Evolutionary conservation across 768 basidiomycete genomes (phyloP).

Genomic region (Rhodocollybia butyracea): DNA sequence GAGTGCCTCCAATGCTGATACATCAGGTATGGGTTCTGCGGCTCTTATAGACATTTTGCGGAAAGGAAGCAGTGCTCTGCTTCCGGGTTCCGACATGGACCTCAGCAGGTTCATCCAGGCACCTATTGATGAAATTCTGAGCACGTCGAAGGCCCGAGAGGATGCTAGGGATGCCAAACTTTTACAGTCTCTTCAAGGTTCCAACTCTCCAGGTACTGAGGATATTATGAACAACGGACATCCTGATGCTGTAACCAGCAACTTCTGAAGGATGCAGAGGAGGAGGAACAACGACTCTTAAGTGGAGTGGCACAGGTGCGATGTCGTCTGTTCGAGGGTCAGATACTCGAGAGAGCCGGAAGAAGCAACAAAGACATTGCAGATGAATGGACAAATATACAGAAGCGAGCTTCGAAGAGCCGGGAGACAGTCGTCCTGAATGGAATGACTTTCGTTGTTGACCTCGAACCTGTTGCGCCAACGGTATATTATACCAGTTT

Average conservation of each 20-base stretch:
- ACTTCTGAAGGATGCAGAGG: constrained; percentile 41
- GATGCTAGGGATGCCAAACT: constrained; percentile 41
- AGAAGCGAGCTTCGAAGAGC: constrained; percentile 38
- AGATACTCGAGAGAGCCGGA: constrained; percentile 27
- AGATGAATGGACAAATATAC: constrained; percentile 41
- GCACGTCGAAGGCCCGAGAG: constrained; percentile 41
- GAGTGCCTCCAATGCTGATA: constrained; percentile 7
- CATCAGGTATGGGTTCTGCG: constrained; percentile 29
- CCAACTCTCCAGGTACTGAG: too few relatives aligned
- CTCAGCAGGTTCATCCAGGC: constrained; percentile 43
- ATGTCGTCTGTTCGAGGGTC: constrained; percentile 57
- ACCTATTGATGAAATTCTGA: constrained; percentile 40
- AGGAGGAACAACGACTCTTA: constrained; percentile 49
- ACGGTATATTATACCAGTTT: background rate
- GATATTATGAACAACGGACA: constrained; percentile 11
- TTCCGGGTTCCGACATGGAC: constrained; percentile 34
- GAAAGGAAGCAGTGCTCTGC: constrained; percentile 54
- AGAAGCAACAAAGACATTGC: constrained; percentile 41
- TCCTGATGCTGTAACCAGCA: constrained; percentile 8
- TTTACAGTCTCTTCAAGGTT: constrained; percentile 11
- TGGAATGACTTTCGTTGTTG: constrained; percentile 27
- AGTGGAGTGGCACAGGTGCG: constrained; percentile 58
- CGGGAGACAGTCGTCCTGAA: constrained; percentile 34
- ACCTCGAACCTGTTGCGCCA: constrained; percentile 15
- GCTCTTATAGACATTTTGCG: constrained; percentile 58